phyloP scores from a whole-genome alignment of 2,329 filamentous ascomycete genomes.

The Paraphoma sp. region DNA sequence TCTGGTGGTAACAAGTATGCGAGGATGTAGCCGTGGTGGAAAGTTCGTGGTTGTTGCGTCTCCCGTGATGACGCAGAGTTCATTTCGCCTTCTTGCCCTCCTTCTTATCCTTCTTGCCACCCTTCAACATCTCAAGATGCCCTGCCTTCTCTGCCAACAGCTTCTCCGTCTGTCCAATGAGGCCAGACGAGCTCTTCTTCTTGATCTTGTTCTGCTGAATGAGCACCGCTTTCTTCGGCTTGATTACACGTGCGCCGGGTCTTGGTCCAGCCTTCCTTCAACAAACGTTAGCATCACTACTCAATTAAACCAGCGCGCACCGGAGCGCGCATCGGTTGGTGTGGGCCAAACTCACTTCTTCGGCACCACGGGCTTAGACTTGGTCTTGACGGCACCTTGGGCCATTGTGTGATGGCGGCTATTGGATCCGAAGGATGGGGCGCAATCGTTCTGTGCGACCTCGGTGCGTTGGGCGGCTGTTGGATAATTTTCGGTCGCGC shows the following conservation, averaged over 20 bases:
- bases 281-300: neutral
- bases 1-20: no score
- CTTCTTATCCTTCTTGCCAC: conserved; percentile 65
- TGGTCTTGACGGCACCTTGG: conserved; percentile 56
- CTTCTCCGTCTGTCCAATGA: conserved; percentile 71
- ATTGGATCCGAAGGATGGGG: conserved; percentile 1
- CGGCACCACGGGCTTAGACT: conserved; percentile 46
- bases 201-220: conserved; percentile 68
- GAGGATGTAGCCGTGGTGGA: neutral
- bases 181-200: conserved; percentile 69
- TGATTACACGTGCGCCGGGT: conserved; percentile 67
- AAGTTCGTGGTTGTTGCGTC: neutral
- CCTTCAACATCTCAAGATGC: conserved; percentile 71
- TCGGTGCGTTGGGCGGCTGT: conserved; percentile 1
- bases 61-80: neutral
- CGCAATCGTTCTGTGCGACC: conserved; percentile 4
- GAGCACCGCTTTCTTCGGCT: conserved; percentile 69
- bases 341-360: conserved; percentile 45
- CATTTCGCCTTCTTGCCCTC: conserved; percentile 23
- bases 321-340: neutral
- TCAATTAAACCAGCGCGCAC: neutral
- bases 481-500: conserved; percentile 22
- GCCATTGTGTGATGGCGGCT: conserved; percentile 47
- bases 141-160: conserved; percentile 71
- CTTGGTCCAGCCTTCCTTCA: conserved; percentile 59